Conservation (phyloP, 768 basidiomycete genomes). For the Suillus clintonianus region DNA sequence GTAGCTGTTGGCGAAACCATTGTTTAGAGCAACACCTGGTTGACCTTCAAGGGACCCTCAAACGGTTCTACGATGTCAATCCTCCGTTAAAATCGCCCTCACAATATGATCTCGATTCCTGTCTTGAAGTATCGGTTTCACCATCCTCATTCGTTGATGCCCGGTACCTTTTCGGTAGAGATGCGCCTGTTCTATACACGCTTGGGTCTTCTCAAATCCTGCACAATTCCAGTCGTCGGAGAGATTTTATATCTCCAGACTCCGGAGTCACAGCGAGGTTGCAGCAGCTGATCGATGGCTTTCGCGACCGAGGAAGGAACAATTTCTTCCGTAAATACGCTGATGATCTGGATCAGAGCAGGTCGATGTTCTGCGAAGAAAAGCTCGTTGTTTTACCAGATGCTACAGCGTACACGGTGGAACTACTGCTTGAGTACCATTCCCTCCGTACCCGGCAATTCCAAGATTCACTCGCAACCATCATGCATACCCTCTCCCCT, state of each 20-base stretch:
- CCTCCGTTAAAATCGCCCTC: background rate
- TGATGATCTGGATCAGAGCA: constrained; percentile 11
- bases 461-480: background rate
- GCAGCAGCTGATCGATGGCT: constrained; percentile 5
- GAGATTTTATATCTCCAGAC: background rate
- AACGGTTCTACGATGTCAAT: background rate
- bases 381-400: background rate
- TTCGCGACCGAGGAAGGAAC: constrained; percentile 1
- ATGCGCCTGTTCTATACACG: background rate
- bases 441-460: constrained; percentile 9
- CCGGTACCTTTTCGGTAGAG: constrained; percentile 6
- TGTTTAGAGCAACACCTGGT: constrained; percentile 15
- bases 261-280: background rate
- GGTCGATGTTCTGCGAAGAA: constrained; percentile 11
- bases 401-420: background rate
- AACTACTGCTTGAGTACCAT: constrained; percentile 13
- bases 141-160: background rate
- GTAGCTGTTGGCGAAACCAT: constrained; percentile 17
- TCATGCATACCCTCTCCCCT: constrained; percentile 16
- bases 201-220: background rate
- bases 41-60: constrained; percentile 13
- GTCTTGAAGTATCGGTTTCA: background rate
- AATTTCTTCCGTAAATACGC: constrained; percentile 18
- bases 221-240: background rate
- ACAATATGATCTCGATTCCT: constrained; percentile 10